A percentile compares a stretch with the other conserved stretches of the same genome.
phyloP scores from a whole-genome alignment of 1,284 basidiomycete genomes.

The Marasmius tenuissimus region DNA sequence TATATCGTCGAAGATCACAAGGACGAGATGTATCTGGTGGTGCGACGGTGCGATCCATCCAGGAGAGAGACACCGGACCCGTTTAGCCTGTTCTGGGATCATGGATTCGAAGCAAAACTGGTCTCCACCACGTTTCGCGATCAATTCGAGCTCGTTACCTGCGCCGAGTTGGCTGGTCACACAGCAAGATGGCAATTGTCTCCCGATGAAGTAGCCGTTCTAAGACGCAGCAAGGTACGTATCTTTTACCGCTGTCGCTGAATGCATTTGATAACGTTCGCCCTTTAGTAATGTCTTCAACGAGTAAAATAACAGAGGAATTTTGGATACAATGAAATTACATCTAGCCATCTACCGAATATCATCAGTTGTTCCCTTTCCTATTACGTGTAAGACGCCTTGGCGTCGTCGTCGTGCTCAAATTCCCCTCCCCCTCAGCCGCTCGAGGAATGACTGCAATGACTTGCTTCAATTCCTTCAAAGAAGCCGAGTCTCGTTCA shows the following conservation, averaged over 20 bases:
- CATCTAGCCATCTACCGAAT: too few species aligned
- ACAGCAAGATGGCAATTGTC: not conserved
- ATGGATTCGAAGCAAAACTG: constrained; percentile 2
- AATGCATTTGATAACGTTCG: not conserved
- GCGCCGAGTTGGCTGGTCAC: not conserved
- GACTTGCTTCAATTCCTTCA: not conserved
- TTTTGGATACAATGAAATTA: too few species aligned
- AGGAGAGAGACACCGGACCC: not conserved
- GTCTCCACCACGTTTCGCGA: not conserved
- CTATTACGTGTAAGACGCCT: too few species aligned
- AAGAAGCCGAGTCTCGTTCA: not conserved
- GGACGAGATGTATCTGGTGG: not conserved
- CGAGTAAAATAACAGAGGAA: not conserved
- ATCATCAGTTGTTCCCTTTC: too few species aligned
- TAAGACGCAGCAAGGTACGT: constrained; percentile 2
- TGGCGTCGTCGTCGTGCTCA: too few species aligned
- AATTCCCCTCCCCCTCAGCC: too few species aligned
- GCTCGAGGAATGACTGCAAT: too few species aligned
- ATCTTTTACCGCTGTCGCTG: not conserved
- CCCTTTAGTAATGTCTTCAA: not conserved
- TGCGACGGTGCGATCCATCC: not conserved
- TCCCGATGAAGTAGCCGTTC: not conserved
- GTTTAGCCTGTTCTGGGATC: not conserved
- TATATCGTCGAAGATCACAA: not conserved
- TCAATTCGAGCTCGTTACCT: not conserved